Evolutionary conservation across 345 rosid genomes (phyloP).

Genomic region (Raphanus sativus): DNA sequence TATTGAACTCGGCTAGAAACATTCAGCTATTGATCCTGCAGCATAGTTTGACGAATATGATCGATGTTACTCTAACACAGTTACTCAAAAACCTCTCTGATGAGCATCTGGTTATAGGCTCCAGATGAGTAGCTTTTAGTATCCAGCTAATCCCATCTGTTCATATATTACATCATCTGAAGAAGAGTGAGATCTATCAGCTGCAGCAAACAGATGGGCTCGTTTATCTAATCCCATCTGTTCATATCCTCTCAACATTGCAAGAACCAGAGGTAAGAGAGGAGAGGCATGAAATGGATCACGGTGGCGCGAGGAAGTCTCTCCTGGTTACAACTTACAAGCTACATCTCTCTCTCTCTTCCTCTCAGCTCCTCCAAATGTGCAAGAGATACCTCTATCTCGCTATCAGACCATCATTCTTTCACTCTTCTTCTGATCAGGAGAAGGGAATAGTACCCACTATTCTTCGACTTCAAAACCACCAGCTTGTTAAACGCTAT

Average conservation of each 20-base stretch:
- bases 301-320: too few relatives aligned
- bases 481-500: slow-evolving; percentile 51
- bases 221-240: slow-evolving; percentile 32
- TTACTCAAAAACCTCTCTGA: too few relatives aligned
- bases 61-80: too few relatives aligned
- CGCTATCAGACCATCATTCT: too few relatives aligned
- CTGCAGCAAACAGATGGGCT: slow-evolving; percentile 60
- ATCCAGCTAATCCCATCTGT: slow-evolving; percentile 48
- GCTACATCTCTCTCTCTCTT: slow-evolving; percentile 31
- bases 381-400: too few relatives aligned
- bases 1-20: slow-evolving; percentile 24
- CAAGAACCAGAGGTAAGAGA: too few relatives aligned
- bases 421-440: too few relatives aligned
- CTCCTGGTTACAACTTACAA: slow-evolving; percentile 71
- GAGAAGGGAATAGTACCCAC: slow-evolving; percentile 53
- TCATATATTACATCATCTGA: slow-evolving; percentile 54
- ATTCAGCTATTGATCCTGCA: slow-evolving; percentile 14
- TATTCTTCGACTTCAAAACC: slow-evolving; percentile 62
- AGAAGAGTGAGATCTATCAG: slow-evolving; percentile 57
- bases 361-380: too few relatives aligned
- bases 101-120: not conserved
- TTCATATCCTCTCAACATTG: too few relatives aligned
- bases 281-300: too few relatives aligned
- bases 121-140: slow-evolving; percentile 5
- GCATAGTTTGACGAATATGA: not conserved